Base-by-base conservation (phyloP, 768 basidiomycete species). In the Pilatotrama ljubarskyi region DNA sequence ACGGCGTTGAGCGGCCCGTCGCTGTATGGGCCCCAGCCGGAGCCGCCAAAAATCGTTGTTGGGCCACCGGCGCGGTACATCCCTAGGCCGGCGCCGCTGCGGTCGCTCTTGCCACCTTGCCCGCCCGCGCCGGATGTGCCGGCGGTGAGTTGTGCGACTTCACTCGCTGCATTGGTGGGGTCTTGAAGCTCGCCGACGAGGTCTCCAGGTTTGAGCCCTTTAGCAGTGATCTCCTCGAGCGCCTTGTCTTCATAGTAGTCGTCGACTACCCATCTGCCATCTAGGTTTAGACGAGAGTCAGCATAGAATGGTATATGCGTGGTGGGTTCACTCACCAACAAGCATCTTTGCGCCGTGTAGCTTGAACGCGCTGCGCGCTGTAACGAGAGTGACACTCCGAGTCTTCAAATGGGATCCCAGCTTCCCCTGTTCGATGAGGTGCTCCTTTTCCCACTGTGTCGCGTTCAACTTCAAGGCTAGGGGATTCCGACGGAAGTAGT, bases 181-280 rank as follows among this genome's bases (percentile, higher is more conserved):
- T 93, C 89, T 35, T 86, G 84, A 18, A 95, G 84, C 62, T 95
- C 88, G 54, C 90, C 90, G 18, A 95, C 94, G 7, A 78, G 82
- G 52, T 93, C 89, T 13, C 91, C 90, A 0, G 95, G 82, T 64
- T 89, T 88, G 65, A 93, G 80, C 6, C 94, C 95, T 35, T 86
- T 85, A n/a, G 84, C 84, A 3, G 86, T 82, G 67, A 92, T 90
- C 44, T 93, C 90, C 60, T 82, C 85, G 0, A 87, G 80, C 0
- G 84, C 83, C 57, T 90, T 90, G 40, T 88, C 90, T 73, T 99
- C 97, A 74, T 93, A 93, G 72, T 99, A 99, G 75, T 98, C 97
- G 69, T 98, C 97, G 7, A 84, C 83, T 1, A 98, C 87, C 90
- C 95, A 96, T 69, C 84, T 80, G 0, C 96, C 97, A 56, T 94